A percentile compares a stretch with the other conserved stretches of the same genome.
These are phyloP conservation scores for Elymus sibiricus DNA, from an alignment of 176 grass and related monocot species.

Conservation along the genomic window DNA sequence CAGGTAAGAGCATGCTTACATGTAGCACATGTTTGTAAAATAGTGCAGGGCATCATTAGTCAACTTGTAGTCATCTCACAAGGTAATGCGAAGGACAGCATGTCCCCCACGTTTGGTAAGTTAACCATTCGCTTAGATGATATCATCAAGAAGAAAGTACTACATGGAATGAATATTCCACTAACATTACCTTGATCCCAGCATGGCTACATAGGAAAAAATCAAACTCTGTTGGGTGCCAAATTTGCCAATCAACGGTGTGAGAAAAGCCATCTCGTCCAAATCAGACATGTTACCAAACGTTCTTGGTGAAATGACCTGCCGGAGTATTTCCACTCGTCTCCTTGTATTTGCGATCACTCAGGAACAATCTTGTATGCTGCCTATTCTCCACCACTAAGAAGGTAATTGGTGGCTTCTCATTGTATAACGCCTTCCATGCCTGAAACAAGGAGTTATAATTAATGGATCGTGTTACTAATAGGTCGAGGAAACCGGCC, in stretches of 20 bases:
- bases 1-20: too few species aligned
- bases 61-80: conserved; percentile 67
- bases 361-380: conserved; percentile 65
- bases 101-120: conserved; percentile 35
- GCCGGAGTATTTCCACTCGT: conserved; percentile 45
- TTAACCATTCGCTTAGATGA: too few species aligned
- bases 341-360: conserved; percentile 22
- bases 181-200: conserved; percentile 53
- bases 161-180: neutral
- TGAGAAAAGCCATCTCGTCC: neutral
- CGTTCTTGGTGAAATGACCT: conserved; percentile 27
- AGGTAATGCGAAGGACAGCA: conserved; percentile 68
- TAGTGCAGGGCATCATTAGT: conserved; percentile 58
- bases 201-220: conserved; percentile 82
- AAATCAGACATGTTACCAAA: neutral
- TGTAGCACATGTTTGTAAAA: neutral
- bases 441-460: conserved; percentile 30
- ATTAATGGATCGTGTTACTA: neutral
- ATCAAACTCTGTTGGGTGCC: conserved; percentile 61
- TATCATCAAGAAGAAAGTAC: too few species aligned
- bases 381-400: conserved; percentile 81
- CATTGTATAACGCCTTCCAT: conserved; percentile 49
- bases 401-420: conserved; percentile 61
- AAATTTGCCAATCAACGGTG: conserved; percentile 53
- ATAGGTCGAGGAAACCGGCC: neutral